These are phyloP conservation scores for Pseudogymnoascus sp. DNA, from an alignment of 2,329 filamentous ascomycete species.

Conservation along the genomic window DNA sequence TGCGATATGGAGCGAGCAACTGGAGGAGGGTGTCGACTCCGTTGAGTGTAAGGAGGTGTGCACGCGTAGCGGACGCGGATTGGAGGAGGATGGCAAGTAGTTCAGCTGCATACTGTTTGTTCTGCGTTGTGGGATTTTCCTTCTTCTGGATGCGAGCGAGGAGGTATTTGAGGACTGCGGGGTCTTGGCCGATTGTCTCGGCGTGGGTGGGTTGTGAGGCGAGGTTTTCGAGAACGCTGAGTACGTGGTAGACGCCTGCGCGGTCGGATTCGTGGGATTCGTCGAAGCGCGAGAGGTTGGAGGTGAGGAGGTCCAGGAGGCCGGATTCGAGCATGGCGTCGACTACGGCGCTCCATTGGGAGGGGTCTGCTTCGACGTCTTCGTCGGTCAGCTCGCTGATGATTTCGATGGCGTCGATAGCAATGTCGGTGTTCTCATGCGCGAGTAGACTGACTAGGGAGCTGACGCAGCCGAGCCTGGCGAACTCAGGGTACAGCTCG, in stretches of 20 bases:
- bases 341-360: constrained; percentile 73
- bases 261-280: constrained; percentile 69
- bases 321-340: constrained; percentile 60
- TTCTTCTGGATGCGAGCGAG: constrained; percentile 61
- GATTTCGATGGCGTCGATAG: constrained; percentile 83
- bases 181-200: constrained; percentile 63
- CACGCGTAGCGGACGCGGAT: constrained; percentile 57
- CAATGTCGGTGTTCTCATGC: constrained; percentile 95
- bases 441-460: constrained; percentile 75
- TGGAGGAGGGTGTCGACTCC: constrained; percentile 75
- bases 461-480: constrained; percentile 60
- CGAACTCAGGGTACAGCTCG: constrained; percentile 73
- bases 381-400: constrained; percentile 89
- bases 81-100: constrained; percentile 84
- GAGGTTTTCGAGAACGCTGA: constrained; percentile 78
- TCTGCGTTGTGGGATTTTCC: constrained; percentile 68
- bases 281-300: constrained; percentile 71
- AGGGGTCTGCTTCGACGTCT: constrained; percentile 72
- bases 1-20: constrained; percentile 75
- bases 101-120: constrained; percentile 92
- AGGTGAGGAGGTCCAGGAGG: constrained; percentile 63
- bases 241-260: constrained; percentile 76
- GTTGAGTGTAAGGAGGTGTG: constrained; percentile 54
- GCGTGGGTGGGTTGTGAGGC: constrained; percentile 62
- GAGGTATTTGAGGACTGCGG: constrained; percentile 66